Evolutionary conservation across 805 yeast species (phyloP).

Genomic region (Candida qinlingensis): DNA sequence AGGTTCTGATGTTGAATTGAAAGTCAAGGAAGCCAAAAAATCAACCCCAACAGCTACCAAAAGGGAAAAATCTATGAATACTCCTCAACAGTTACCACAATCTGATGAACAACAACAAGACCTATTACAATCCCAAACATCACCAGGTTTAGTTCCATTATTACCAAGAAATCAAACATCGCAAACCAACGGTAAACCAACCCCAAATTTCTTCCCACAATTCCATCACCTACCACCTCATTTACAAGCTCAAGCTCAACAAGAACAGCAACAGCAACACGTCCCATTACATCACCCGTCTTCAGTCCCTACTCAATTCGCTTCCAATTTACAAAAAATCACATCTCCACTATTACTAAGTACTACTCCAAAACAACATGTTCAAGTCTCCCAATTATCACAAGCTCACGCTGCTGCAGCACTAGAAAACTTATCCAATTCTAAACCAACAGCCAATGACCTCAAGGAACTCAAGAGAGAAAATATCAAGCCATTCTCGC

Average conservation of each 20-base stretch:
- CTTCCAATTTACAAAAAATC: slow-evolving; percentile 55
- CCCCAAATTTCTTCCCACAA: slow-evolving; percentile 18
- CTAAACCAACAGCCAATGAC: slow-evolving; percentile 8
- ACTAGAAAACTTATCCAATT: slow-evolving; percentile 19
- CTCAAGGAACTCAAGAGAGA: background rate
- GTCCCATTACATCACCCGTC: slow-evolving; percentile 46
- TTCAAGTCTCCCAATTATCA: slow-evolving; percentile 30
- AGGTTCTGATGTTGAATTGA: slow-evolving; percentile 18
- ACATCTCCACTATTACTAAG: slow-evolving; percentile 61
- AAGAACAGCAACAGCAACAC: slow-evolving; percentile 15
- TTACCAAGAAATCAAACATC: slow-evolving; percentile 28
- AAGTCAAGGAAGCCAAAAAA: slow-evolving; percentile 17
- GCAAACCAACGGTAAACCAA: slow-evolving; percentile 7
- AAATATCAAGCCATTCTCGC: slow-evolving; percentile 20
- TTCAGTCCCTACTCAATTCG: slow-evolving; percentile 67
- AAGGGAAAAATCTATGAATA: background rate
- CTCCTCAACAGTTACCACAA: background rate
- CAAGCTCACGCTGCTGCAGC: slow-evolving; percentile 28
- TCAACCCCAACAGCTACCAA: background rate
- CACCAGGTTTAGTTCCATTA: slow-evolving; percentile 38
- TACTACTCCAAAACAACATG: slow-evolving; percentile 30
- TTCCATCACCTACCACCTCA: slow-evolving; percentile 27
- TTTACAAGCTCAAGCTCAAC: slow-evolving; percentile 15
- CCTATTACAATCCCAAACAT: slow-evolving; percentile 11
- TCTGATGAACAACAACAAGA: background rate